Conservation (phyloP, 192 early-diverging fungal genomes). For the Podila epigama region DNA sequence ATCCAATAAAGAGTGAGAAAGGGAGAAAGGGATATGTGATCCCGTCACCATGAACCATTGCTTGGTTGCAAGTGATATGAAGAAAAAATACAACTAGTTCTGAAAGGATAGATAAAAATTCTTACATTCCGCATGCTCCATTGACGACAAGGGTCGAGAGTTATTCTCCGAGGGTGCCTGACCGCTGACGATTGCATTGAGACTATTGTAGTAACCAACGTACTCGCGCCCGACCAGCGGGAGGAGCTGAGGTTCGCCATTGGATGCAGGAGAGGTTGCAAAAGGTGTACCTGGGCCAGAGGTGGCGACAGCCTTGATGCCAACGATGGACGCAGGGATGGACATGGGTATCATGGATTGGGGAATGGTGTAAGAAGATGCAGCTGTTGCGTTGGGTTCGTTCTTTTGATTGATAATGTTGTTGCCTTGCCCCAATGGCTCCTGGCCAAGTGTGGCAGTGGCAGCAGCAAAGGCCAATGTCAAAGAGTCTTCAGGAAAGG, state of each 20-base stretch:
- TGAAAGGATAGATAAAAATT: not conserved
- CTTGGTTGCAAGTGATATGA: not conserved
- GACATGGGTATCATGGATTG: conserved; percentile 14
- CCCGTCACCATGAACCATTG: not conserved
- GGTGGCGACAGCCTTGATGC: conserved; percentile 6
- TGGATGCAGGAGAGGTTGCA: conserved; percentile 3
- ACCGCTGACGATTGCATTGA: conserved; percentile 7
- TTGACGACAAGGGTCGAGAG: conserved; percentile 34
- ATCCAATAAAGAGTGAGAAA: no score
- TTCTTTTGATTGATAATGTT: not conserved
- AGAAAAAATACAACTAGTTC: not conserved
- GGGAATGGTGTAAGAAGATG: conserved; percentile 9
- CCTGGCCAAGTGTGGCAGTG: not conserved
- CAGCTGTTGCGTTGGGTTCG: not conserved
- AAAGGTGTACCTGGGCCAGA: conserved; percentile 1
- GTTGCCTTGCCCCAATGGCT: not conserved
- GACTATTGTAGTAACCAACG: conserved; percentile 13
- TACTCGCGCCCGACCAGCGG: conserved; percentile 46
- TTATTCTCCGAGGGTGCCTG: not conserved
- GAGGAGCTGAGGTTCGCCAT: conserved; percentile 6
- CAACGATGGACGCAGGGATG: conserved; percentile 31
- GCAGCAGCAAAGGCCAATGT: no score
- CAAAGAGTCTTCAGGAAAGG: no score
- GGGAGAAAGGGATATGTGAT: not conserved
- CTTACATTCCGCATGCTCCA: conserved; percentile 50